Evolutionary conservation across 768 basidiomycete genomes (phyloP), one percentile per base, ranked within the genome.

Genomic region (Tricholoma saponaceum): DNA sequence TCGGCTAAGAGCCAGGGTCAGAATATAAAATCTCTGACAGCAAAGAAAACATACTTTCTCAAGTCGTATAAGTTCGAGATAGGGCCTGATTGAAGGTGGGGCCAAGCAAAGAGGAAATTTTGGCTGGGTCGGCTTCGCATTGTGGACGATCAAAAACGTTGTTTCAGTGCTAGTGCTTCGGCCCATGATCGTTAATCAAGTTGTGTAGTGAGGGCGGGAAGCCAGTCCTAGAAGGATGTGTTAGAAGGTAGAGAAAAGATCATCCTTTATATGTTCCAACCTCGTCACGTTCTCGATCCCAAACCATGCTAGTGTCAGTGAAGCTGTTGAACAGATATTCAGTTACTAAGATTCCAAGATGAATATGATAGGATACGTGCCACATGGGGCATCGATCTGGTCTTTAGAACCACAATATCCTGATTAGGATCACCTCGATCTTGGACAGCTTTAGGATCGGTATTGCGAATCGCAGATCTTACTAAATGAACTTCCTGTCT

Each of bases 11-110:
- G 44, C 39, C 12, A 41, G 44, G 18, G 44, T 47, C 13, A 55
- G 20, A 9, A 16, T 5, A 20, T 6, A 2, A 32, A 23, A 7
- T 37, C 18, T 13, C 1, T n/a, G 32, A 2, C 1, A 32, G 54
- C 44, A 16, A n/a, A 26, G 30, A 50, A 51, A 44, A 9, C n/a
- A 22, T 62, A 76, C 80, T 72, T 80, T 82, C 55, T 80, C 79
- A 10, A 82, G 60, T 59, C 80, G 70, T n/a, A 80, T 78, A 20
- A 82, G 67, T 64, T 82, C 80, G 35, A 82, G 68, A 60, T 79
- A 82, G 1, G 80, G 76, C 20, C 73, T 68, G 14, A 71, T 46
- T 16, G 56, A 13, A 18, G 60, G 59, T 3, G 76, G 62, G 1
- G 70, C 67, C 13, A 74, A 55, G 16, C 63, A 66, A 25, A 78